Evolutionary conservation across 179 eudicot genomes (phyloP).

Genomic region (Camellia oleifera): DNA sequence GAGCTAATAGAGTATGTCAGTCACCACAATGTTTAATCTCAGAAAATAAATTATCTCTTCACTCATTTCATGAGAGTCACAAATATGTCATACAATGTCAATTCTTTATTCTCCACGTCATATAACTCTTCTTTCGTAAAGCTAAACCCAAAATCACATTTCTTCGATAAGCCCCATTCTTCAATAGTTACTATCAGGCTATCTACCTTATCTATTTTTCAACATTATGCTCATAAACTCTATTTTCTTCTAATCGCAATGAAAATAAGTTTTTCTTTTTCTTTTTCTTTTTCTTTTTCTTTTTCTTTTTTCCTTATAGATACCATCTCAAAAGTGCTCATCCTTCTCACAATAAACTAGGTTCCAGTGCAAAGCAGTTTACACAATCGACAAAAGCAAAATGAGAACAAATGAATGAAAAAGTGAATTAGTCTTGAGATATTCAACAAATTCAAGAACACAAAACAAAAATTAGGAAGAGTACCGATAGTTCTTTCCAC

Average conservation of each 20-base stretch:
- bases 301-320: neutral
- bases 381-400: neutral
- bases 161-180: neutral
- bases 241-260: neutral
- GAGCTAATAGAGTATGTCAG: neutral
- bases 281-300: no score
- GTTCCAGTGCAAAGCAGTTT: no score
- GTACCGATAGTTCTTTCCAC: slow-evolving; percentile 91
- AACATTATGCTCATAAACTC: neutral
- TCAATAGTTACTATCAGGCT: neutral
- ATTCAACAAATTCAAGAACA: neutral
- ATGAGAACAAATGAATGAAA: neutral
- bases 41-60: neutral
- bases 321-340: neutral
- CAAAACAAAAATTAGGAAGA: neutral
- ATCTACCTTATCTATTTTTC: neutral
- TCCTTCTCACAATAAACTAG: neutral
- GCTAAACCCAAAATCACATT: neutral
- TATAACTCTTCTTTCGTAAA: neutral
- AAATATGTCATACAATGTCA: neutral
- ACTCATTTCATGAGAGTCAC: neutral
- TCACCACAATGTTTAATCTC: neutral
- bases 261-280: neutral
- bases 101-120: neutral
- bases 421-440: neutral